phyloP scores from a whole-genome alignment of 225 moss, liverwort and hornwort species.

The Physcomitrellopsis africana region DNA sequence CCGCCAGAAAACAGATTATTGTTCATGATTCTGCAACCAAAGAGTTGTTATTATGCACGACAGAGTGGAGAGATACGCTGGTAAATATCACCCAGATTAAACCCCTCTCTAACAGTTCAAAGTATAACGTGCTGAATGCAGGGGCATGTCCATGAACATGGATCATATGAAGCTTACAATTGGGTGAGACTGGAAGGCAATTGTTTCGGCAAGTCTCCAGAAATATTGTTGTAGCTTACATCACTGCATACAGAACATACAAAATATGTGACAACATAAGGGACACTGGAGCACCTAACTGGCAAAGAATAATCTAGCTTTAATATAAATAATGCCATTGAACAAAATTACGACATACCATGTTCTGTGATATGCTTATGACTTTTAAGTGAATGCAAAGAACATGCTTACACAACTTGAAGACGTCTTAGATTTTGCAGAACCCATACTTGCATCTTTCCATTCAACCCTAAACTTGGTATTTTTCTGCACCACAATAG shows the following conservation, averaged over 20 bases:
- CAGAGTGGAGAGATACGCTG: background rate
- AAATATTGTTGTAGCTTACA: slow-evolving; percentile 55
- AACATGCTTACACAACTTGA: slow-evolving; percentile 42
- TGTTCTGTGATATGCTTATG: background rate
- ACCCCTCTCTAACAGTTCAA: background rate
- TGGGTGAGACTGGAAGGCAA: slow-evolving; percentile 39
- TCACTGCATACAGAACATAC: slow-evolving; percentile 36
- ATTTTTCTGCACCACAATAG: slow-evolving; percentile 39
- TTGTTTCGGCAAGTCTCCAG: slow-evolving; percentile 43
- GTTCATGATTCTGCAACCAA: slow-evolving; percentile 38
- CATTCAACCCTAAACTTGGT: slow-evolving; percentile 42
- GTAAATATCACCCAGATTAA: background rate
- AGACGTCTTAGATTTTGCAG: slow-evolving; percentile 44
- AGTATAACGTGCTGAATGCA: background rate
- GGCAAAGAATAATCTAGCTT: background rate
- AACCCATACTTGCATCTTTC: slow-evolving; percentile 42
- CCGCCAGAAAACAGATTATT: slow-evolving; percentile 45
- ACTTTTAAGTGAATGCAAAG: background rate
- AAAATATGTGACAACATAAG: background rate
- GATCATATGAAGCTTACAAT: slow-evolving; percentile 38
- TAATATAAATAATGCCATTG: background rate
- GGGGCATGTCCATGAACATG: background rate
- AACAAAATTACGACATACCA: background rate
- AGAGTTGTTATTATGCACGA: background rate
- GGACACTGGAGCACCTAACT: background rate